Base-by-base conservation (phyloP, 1,139 yeast genomes). In the Fermentozyma sake region DNA sequence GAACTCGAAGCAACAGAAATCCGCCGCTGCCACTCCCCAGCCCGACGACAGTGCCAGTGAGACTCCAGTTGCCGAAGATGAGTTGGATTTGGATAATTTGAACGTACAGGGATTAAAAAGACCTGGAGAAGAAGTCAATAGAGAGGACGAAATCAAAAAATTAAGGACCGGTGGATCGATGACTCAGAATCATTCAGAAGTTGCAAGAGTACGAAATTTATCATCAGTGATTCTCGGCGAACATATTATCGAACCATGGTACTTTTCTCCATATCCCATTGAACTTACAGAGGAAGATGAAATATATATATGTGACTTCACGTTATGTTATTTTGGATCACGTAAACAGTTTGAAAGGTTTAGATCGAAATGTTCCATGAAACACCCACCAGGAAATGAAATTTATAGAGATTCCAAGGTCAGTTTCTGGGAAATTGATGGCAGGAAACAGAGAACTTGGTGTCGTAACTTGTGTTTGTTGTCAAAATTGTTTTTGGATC, bases 381-480 rank as follows among this genome's bases (percentile, higher is more conserved):
- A 80, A 44, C 97, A 91, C 48, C 99, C 99, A 1, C 98, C 99
- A 0, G 99, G 99, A 0, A 91, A 91, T 57, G 98, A 91, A 50
- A 89, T 91, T 11, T 91, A 91, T 53, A 66, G 98, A 31, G 98
- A 93, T 52, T 85, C 75, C 10, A 69, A 72, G 39, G 79, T 60
- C 41, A 74, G 66, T 20, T 89, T 91, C 51, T 91, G 91, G 70
- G 99, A 91, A 54, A 87, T 91, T 35, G 99, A 91, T 52, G 99
- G 98, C 5, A 68, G 96, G 34, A 82, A 84, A 42, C 98, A 91
- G 56, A 66, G 97, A 34, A 82, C 95, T 0, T 91, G 97, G 96
- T 91, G 98, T 56, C 75, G 98, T 41, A 93, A 91, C 52, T 65
- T 93, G 36, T 91, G 97, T 65, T 62, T 91, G 31, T 61, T 93